A percentile compares a stretch with the other conserved stretches of the same genome.
Evolutionary conservation across 352 stramenopile species (phyloP).

Genomic region (Phytophthora gonapodyides): DNA sequence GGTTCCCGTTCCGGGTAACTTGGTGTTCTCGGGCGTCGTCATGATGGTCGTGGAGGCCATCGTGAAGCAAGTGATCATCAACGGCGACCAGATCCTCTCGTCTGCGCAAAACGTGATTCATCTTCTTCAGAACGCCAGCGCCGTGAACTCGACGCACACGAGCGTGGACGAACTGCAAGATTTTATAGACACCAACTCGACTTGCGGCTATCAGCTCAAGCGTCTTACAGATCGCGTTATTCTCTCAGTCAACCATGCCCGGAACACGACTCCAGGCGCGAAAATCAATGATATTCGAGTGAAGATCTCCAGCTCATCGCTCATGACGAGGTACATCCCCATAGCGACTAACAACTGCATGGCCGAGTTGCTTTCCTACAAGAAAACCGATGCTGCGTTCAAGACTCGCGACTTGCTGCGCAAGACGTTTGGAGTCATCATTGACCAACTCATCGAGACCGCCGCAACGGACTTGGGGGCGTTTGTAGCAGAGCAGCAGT

Average conservation of each 20-base stretch:
- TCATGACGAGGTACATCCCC: conserved; percentile 22
- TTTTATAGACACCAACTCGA: conserved; percentile 30
- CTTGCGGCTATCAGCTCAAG: conserved; percentile 31
- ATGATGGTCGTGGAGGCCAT: conserved; percentile 28
- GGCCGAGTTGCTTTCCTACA: conserved; percentile 18
- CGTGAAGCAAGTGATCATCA: conserved; percentile 25
- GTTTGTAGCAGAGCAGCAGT: conserved; percentile 23
- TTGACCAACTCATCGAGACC: conserved; percentile 25
- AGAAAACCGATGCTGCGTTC: conserved; percentile 20
- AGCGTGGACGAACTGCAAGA: conserved; percentile 28
- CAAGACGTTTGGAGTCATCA: conserved; percentile 29
- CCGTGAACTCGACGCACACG: conserved; percentile 13
- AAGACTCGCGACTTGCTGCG: conserved; percentile 25
- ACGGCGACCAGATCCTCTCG: conserved; percentile 28
- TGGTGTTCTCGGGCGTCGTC: conserved; percentile 11
- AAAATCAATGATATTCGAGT: conserved; percentile 26
- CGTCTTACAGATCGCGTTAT: conserved; percentile 29
- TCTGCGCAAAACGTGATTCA: conserved; percentile 24
- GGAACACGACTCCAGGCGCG: conserved; percentile 10
- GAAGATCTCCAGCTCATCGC: conserved; percentile 20
- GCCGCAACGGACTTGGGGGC: conserved; percentile 16
- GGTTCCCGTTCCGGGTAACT: conserved; percentile 29
- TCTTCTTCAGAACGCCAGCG: conserved; percentile 18
- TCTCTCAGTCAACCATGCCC: conserved; percentile 20
- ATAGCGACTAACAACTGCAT: conserved; percentile 27